Conservation (phyloP, 2,329 filamentous ascomycete genomes). For the Aspergillus spinulosporus region DNA sequence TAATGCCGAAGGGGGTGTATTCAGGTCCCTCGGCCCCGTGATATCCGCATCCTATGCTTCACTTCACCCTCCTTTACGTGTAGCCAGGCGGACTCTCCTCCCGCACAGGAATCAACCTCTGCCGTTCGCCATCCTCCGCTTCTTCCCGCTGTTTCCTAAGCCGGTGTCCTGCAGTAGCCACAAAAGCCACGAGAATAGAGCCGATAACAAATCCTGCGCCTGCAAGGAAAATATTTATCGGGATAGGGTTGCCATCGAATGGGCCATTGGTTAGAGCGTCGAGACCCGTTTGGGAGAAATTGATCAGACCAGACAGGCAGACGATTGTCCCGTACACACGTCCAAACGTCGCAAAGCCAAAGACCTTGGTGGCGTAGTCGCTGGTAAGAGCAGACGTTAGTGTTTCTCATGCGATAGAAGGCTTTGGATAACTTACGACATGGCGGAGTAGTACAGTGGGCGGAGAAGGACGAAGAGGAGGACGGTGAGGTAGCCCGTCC, state of each 20-base stretch:
- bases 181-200: conserved; percentile 64
- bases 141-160: conserved; percentile 28
- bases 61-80: neutral
- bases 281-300: conserved; percentile 77
- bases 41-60: neutral
- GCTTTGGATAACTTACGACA: conserved; percentile 58
- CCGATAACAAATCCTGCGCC: conserved; percentile 65
- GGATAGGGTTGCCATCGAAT: conserved; percentile 72
- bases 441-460: conserved; percentile 86
- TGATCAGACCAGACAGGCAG: conserved; percentile 77
- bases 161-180: conserved; percentile 40
- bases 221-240: conserved; percentile 72
- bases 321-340: conserved; percentile 91
- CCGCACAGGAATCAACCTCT: conserved; percentile 8
- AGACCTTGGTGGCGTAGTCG: conserved; percentile 88
- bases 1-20: neutral
- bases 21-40: neutral
- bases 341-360: conserved; percentile 87
- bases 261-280: conserved; percentile 74
- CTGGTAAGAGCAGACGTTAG: conserved; percentile 30
- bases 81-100: neutral
- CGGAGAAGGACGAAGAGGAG: conserved; percentile 81
- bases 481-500: conserved; percentile 71
- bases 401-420: neutral
- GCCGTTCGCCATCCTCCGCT: conserved; percentile 21